Base-by-base conservation (phyloP, 495 filamentous ascomycete species). In the Daldinia caldariorum region DNA sequence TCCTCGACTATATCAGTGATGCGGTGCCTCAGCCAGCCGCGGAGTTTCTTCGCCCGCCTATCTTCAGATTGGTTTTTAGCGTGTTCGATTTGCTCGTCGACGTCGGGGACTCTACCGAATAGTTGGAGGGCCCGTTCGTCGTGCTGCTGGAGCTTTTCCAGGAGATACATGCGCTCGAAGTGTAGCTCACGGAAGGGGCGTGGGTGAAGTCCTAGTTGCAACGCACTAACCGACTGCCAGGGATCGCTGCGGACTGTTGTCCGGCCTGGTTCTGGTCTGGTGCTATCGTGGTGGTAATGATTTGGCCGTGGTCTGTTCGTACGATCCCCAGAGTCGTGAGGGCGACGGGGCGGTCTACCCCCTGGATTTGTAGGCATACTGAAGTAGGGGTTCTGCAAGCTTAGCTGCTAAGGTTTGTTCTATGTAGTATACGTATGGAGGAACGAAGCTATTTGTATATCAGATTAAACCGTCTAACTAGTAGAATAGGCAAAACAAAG, bases 81-180 rank as follows among this genome's bases (percentile, higher is more conserved):
- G 7, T 26, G 26, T 16, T 58, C 13, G 7, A 79, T 66, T 6
- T 69, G 50, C 12, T 70, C 74, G 38, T 80, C 78, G 14, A 73
- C 54, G 0, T 61, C 70, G 6, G 71, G 75, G 35, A 82, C 76
- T 14, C 56, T 61, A n/a, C 66, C 32, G 20, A 80, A 77, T 7
- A 83, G 63, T 4, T 75, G 66, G 0, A 70, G 68, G 1, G 82
- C 78, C 6, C 69, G 72, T 10, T 57, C 34, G 47, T 77, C 77
- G 34, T 83, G 77, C 13, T 63, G 65, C n/a, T 82, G 79, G 1
- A 84, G 75, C 61, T 60, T 72, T 22, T 75, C 65, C 1, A 79
- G 41, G 12, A 84, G 81, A 65, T 81, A 83, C 1, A 73, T 20
- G 0, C 77, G 73, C 60, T 86, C 82, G 8, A 67, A 61, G 58